Conservation (phyloP, 768 basidiomycete species). For the Pleurotus giganteus region DNA sequence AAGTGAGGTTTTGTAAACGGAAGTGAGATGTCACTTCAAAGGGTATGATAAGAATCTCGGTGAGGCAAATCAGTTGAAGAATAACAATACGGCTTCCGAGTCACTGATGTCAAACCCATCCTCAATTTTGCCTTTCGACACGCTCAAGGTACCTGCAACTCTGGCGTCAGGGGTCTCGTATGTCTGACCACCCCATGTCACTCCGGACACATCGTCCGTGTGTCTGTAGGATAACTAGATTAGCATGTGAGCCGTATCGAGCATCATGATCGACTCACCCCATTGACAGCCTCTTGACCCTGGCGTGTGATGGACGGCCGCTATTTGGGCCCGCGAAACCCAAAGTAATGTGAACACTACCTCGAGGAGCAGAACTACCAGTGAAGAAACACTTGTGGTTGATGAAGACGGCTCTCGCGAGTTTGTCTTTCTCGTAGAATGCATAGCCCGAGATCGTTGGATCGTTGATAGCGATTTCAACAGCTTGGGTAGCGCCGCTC, state of each 20-base stretch:
- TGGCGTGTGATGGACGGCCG: constrained; percentile 28
- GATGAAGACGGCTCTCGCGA: constrained; percentile 55
- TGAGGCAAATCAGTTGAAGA: too few relatives aligned
- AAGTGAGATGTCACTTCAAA: too few relatives aligned
- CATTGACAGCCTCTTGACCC: constrained; percentile 49
- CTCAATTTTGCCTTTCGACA: constrained; percentile 18
- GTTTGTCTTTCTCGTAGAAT: constrained; percentile 44
- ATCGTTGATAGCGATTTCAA: constrained; percentile 48
- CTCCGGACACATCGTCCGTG: constrained; percentile 46
- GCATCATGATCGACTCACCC: constrained; percentile 27
- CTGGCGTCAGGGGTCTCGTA: constrained; percentile 50
- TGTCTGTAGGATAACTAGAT: constrained; percentile 26
- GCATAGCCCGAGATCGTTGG: constrained; percentile 58
- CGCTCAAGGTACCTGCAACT: constrained; percentile 31
- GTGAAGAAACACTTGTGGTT: constrained; percentile 53
- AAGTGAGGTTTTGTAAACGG: too few relatives aligned
- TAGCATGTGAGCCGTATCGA: neutral
- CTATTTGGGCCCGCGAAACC: constrained; percentile 26
- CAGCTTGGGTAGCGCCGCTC: constrained; percentile 35
- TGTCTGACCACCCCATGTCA: constrained; percentile 59
- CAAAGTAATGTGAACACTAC: constrained; percentile 40
- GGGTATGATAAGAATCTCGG: too few relatives aligned
- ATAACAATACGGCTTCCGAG: constrained; percentile 3
- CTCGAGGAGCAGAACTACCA: constrained; percentile 32
- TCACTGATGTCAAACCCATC: constrained; percentile 8